Percentiles rank a stretch among this genome's conserved stretches.
phyloP scores from a whole-genome alignment of 2,329 filamentous ascomycete species.

The Alternaria rosae region DNA sequence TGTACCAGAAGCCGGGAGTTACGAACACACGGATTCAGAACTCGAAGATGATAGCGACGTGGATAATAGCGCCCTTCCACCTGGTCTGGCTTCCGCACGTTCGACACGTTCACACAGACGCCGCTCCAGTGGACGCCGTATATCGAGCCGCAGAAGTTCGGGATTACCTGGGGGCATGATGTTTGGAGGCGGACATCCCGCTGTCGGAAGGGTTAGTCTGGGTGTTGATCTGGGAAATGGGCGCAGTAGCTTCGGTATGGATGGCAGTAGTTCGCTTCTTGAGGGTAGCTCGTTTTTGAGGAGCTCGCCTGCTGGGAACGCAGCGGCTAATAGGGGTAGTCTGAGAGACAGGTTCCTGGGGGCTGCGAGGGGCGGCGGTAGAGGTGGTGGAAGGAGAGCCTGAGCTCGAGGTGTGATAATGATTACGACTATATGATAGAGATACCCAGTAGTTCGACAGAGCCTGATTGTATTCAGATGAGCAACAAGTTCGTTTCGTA shows the following conservation, averaged over 20 bases:
- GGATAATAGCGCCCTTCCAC: slow-evolving; percentile 23
- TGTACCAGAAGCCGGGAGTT: slow-evolving; percentile 61
- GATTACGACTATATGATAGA: slow-evolving; percentile 3
- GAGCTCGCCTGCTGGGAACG: slow-evolving; percentile 40
- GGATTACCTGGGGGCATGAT: slow-evolving; percentile 20
- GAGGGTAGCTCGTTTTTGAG: slow-evolving; percentile 48
- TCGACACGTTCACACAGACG: slow-evolving; percentile 30
- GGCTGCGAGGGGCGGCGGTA: slow-evolving; percentile 23
- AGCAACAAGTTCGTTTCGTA: background rate
- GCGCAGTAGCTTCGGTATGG: slow-evolving; percentile 42
- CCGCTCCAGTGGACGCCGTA: slow-evolving; percentile 29
- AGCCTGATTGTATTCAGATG: background rate
- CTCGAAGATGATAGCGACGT: slow-evolving; percentile 51
- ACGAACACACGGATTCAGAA: slow-evolving; percentile 64
- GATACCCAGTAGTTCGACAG: slow-evolving; percentile 7
- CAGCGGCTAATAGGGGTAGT: slow-evolving; percentile 34
- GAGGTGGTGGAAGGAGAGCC: slow-evolving; percentile 21
- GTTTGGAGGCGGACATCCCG: slow-evolving; percentile 6
- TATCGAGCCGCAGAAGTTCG: slow-evolving; percentile 30
- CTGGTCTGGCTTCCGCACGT: slow-evolving; percentile 29
- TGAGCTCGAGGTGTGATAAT: background rate
- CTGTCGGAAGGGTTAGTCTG: slow-evolving; percentile 21
- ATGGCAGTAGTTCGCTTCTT: slow-evolving; percentile 47
- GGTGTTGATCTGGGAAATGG: slow-evolving; percentile 31
- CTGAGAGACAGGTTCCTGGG: slow-evolving; percentile 41